Base-by-base conservation (phyloP, 2,329 filamentous ascomycete genomes). In the Cladosporium sp. region DNA sequence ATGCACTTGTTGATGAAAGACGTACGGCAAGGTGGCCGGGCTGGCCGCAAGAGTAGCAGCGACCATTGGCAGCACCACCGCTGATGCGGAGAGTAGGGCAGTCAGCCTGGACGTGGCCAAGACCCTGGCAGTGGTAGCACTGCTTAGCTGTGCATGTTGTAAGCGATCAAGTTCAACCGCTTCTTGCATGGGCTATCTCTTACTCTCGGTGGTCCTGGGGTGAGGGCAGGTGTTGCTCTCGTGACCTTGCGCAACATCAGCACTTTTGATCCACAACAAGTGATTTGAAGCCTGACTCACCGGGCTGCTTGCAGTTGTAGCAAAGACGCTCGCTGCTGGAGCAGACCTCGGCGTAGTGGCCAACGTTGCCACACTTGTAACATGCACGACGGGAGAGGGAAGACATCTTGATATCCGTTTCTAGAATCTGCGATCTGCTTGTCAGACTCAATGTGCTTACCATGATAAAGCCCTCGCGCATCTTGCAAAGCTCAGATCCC, bases 81-180 rank as follows among this genome's bases (percentile, higher is more conserved):
- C 87, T 96, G 75, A 99, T 78, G 68, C 94, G 91, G 65, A 99
- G 85, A 63, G 94, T 97, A 70, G 94, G 94, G 84, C 94, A 99
- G 77, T 99, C 94, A 68, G 94, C 94, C 82, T 99, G 94, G 70
- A 99, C 94, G 75, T 99, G 94, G 67, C 94, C 94, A 63, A 97
- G 85, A 60, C 94, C 94, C 82, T 97, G 94, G 84, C 94, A 99
- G 81, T 97, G 94, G 77, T 99, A 99, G 86, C 94, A 99, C 83
- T 99, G 94, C 87, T 99, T 99, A 55, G 92, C 92, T 87, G 70
- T 52, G 58, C 61, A 52, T 51, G 61, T 60, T 56, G 61, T 71
- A 50, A 72, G 66, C 60, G 50, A 37, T 19, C 34, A 30, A 9
- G 19, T 20, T 42, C 28, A 40, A 37, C 17, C 40, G 36, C 30